Base-by-base conservation (phyloP, 2,329 filamentous ascomycete genomes). In the Aureobasidium sp. region DNA sequence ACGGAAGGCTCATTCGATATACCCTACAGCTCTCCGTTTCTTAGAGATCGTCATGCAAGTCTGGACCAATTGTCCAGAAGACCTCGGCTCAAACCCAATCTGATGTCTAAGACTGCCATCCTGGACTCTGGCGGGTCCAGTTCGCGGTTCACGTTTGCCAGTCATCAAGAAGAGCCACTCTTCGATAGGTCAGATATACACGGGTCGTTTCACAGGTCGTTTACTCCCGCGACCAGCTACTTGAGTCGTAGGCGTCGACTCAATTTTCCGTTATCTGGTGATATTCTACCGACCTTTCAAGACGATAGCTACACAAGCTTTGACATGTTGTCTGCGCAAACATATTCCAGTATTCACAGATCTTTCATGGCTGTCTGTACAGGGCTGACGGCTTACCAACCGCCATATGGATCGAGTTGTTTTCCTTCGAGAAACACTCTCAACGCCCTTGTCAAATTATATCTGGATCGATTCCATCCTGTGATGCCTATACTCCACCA, bases 401-500 rank as follows among this genome's bases (percentile, higher is more conserved):
- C 42, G 15, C 40, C 64, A 50, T 70, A 66, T 47, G 65, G 65
- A 15, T 60, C 62, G 7, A 60, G 61, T 27, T 62, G 65, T 5
- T 66, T 72, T 22, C 70, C 70, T 22, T 62, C 66, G 11, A 42
- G 62, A 47, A 61, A 63, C 12, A 52, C 68, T 42, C 49, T 69
- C 61, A 64, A 69, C 58, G 49, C 61, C 56, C 56, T 72, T 14
- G 62, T 72, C 24, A 64, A 62, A 19, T 62, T 70, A 1, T 72
- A 70, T 60, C 67, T 70, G 45, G 67, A 69, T 8, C 61, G 65
- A 39, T 72, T 72, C 40, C 66, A 70, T 50, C 66, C 67, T 24
- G 64, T 66, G 14, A 65, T 73, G 17, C 71, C 72, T 3, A 69
- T 73, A 45, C 53, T 72, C 9, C 70, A 72, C 48, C 59, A 47